Evolutionary conservation across 306 rosid species (phyloP).

Genomic region (Inga oerstediana): DNA sequence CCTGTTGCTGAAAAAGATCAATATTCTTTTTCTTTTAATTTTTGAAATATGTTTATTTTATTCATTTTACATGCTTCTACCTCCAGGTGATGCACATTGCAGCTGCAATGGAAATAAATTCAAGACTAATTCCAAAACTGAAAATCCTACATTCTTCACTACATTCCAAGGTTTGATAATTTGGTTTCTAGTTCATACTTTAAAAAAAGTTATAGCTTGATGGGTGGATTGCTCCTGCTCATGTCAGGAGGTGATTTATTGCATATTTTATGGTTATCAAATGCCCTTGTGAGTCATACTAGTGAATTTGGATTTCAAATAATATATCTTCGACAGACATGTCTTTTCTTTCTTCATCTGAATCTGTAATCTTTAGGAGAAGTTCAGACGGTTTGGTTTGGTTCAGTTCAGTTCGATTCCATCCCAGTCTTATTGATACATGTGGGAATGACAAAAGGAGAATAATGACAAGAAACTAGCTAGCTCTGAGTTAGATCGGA

Average conservation of each 20-base stretch:
- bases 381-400: slow-evolving; percentile 14
- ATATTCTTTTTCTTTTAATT: not conserved
- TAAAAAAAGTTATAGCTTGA: not conserved
- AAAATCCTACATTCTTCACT: slow-evolving; percentile 70
- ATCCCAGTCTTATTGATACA: not conserved
- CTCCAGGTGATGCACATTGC: slow-evolving; percentile 98
- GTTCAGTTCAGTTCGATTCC: not conserved
- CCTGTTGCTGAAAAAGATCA: slow-evolving; percentile 17
- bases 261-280: not conserved
- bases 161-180: slow-evolving; percentile 69
- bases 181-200: slow-evolving; percentile 22
- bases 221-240: slow-evolving; percentile 12
- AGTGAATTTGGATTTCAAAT: slow-evolving; percentile 23
- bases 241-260: not conserved
- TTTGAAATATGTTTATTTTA: not conserved
- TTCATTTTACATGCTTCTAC: not conserved
- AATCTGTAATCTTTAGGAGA: slow-evolving; percentile 11
- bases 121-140: slow-evolving; percentile 82
- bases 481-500: not conserved
- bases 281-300: not conserved
- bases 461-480: not conserved
- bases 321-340: not conserved
- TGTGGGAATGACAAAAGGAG: not conserved
- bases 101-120: slow-evolving; percentile 79
- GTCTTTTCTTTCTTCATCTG: not conserved